These are phyloP conservation scores for Posidonia oceanica DNA, from an alignment of 116 monocot species.

Conservation along the genomic window DNA sequence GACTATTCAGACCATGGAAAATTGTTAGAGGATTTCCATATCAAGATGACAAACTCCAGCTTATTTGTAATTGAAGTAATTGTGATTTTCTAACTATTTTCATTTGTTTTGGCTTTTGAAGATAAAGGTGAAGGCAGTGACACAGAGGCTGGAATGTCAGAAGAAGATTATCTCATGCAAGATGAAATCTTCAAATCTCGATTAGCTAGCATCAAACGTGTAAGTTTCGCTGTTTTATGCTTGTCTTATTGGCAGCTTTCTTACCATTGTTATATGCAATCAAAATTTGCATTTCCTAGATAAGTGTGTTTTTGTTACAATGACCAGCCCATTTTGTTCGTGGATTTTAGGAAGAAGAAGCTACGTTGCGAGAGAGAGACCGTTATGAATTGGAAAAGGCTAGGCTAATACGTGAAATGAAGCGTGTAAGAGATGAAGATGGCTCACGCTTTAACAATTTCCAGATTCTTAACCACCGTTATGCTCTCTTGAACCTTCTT, in stretches of 20 bases:
- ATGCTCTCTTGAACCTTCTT: slow-evolving; percentile 94
- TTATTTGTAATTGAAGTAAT: slow-evolving; percentile 3
- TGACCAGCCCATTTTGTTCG: neutral
- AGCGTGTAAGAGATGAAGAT: slow-evolving; percentile 98
- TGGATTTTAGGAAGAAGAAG: slow-evolving; percentile 82
- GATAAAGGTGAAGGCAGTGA: slow-evolving; percentile 86
- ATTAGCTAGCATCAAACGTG: slow-evolving; percentile 77
- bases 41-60: neutral
- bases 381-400: slow-evolving; percentile 94
- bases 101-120: slow-evolving; percentile 13
- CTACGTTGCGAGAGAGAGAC: slow-evolving; percentile 60
- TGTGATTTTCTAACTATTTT: neutral
- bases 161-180: slow-evolving; percentile 86
- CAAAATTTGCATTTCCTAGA: neutral
- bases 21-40: too few relatives aligned
- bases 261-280: neutral
- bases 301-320: neutral
- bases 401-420: slow-evolving; percentile 98
- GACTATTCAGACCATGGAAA: neutral
- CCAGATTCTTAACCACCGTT: slow-evolving; percentile 84
- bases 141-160: slow-evolving; percentile 46
- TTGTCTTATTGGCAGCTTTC: neutral
- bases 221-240: slow-evolving; percentile 15
- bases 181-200: slow-evolving; percentile 97
- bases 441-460: slow-evolving; percentile 97